Conservation (phyloP, 2,329 filamentous ascomycete species). For the Beauveria varroae region DNA sequence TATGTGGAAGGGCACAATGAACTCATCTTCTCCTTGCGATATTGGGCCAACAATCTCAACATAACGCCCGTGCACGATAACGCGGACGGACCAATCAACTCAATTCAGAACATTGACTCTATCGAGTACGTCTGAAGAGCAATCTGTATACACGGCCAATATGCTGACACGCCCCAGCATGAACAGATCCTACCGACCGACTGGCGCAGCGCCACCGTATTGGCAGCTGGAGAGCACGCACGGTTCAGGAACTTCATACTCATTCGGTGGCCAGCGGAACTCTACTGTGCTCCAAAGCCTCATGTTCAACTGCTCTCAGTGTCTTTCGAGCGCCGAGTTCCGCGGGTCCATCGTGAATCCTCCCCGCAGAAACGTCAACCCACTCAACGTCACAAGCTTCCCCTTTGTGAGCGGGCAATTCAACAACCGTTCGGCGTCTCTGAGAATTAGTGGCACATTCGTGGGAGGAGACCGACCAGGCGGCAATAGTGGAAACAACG, state of each 20-base stretch:
- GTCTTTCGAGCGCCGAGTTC: not conserved
- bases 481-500: not conserved
- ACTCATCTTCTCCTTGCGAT: not conserved
- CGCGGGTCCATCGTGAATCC: not conserved
- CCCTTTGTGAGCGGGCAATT: not conserved
- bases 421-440: not conserved
- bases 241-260: not conserved
- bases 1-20: not conserved
- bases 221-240: not conserved
- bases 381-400: constrained; percentile 1
- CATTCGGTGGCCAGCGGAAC: not conserved
- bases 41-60: constrained; percentile 4
- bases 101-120: not conserved
- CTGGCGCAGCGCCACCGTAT: not conserved
- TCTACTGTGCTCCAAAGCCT: not conserved
- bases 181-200: not conserved
- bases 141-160: not conserved
- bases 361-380: not conserved
- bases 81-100: not conserved
- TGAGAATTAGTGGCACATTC: not conserved
- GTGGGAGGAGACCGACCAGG: not conserved
- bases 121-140: not conserved
- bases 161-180: not conserved
- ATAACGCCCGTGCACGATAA: not conserved
- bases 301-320: constrained; percentile 1